Evolutionary conservation across 768 basidiomycete genomes (phyloP), one percentile per base, ranked within the genome.

Genomic region (Podaxis sp.): DNA sequence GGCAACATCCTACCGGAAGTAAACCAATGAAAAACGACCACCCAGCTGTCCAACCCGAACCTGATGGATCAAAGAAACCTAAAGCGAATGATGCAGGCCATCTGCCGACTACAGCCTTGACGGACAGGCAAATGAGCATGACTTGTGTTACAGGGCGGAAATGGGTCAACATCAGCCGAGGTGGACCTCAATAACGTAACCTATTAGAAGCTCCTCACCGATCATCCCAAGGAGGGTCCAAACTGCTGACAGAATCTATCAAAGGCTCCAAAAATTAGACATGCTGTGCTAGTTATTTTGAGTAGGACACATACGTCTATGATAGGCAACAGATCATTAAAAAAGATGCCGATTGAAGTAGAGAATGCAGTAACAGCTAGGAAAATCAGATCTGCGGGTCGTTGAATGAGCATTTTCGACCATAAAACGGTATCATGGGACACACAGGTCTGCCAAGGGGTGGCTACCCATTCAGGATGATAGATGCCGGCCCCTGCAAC

Each of bases 1-100:
- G 21, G 28, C 55, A 11, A 2, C 4, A 48, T 56, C 79, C 61
- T 72, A 85, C 84, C 46, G 82, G 84, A 23, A 85, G 75, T 21
- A 87, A 66, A 35, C 86, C 86, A 36, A 87, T 83, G 68, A 87
- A 88, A 67, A 87, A 89, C 0, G 84, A 77, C 86, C 86, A 88
- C 35, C 84, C 87, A 11, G 83, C 77, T 1, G 78, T 79, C 87
- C 87, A 88, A 5, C 87, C 87, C 0, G 87, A 83, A n/a, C 74
- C 70, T n/a, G 85, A 80, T 1, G 82, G 73, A 65, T 88, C 81
- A 57, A 87, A 89, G 61, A 82, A 77, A 9, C 79, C 79, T 1
- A 88, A 74, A 0, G 82, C 86, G 65, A 80, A 88, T 1, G 78
- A 72, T 0, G 79, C 82, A 11, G 86, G 76, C 52, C 78, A 80